Evolutionary conservation across 176 grass and related monocot species (phyloP), one percentile per base, ranked within the genome.

Genomic region (Cymbopogon citratus): DNA sequence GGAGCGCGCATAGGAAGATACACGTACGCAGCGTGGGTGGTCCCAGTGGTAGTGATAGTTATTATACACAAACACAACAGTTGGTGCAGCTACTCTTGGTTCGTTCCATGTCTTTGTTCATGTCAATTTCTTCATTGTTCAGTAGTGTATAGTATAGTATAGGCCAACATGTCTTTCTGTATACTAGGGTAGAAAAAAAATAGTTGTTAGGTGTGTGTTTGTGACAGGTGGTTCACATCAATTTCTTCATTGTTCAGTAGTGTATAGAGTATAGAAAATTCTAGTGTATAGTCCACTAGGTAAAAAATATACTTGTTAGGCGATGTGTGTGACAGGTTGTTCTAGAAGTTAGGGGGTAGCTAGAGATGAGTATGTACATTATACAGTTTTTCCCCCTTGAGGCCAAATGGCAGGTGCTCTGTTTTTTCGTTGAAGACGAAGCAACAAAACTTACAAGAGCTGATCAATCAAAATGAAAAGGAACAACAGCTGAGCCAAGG

Each of bases 121-220:
- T 43, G 38, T 71, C 78, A 5, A 21, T 88, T 12, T 27, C 51
- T 81, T 81, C 71, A 16, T 57, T 65, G 23, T 34, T 82, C 11
- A 36, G 29, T n/a, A 36, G 27, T 21, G 3, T 38, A 5, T 87
- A 87, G n/a, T n/a, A n/a, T n/a, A n/a, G n/a, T n/a, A n/a, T n/a
- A n/a, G n/a, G n/a, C n/a, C n/a, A n/a, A n/a, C n/a, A n/a, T n/a
- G n/a, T n/a, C n/a, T n/a, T n/a, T n/a, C n/a, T n/a, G n/a, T n/a
- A n/a, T n/a, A n/a, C n/a, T n/a, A n/a, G n/a, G n/a, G 16, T 26
- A 52, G n/a, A 35, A 43, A 48, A 16, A 49, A 7, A 12, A 43
- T 43, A 56, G 18, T 1, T 26, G 34, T 31, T 44, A 63, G 4
- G 24, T 27, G n/a, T n/a, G n/a, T n/a, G n/a, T n/a, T n/a, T n/a